These are phyloP conservation scores for Lasiodiplodia sp. DNA, from an alignment of 2,329 filamentous ascomycete genomes.

Conservation along the genomic window DNA sequence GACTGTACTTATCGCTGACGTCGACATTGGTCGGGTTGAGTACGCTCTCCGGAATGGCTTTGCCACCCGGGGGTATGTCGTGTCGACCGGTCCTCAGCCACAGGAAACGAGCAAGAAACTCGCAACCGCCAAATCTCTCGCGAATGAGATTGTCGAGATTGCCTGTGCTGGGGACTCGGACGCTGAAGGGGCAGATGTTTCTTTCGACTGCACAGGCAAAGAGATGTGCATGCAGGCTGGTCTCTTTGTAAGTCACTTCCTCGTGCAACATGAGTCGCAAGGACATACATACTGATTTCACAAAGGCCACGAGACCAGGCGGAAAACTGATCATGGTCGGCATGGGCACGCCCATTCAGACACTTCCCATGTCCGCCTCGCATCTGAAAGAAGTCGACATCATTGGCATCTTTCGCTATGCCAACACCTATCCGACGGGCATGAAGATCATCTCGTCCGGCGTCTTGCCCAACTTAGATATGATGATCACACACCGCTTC, in stretches of 20 bases:
- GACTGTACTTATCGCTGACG: constrained; percentile 50
- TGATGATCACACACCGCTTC: constrained; percentile 62
- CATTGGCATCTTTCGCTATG: constrained; percentile 65
- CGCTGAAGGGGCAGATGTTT: constrained; percentile 50
- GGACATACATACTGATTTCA: not conserved
- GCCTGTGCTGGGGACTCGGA: constrained; percentile 46
- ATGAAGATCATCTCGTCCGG: constrained; percentile 61
- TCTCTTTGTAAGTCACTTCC: constrained; percentile 46
- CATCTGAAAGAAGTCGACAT: constrained; percentile 64
- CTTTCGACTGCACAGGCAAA: constrained; percentile 53
- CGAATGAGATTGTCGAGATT: constrained; percentile 45
- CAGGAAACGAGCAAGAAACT: constrained; percentile 37
- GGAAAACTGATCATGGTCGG: constrained; percentile 63
- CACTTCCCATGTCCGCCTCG: constrained; percentile 61
- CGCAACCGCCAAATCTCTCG: constrained; percentile 44
- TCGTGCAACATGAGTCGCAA: too few species aligned
- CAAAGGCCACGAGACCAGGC: constrained; percentile 54
- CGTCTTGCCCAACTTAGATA: constrained; percentile 57
- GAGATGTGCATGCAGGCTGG: constrained; percentile 53
- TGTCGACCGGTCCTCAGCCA: constrained; percentile 32
- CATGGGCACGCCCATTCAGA: constrained; percentile 64
- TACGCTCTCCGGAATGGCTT: constrained; percentile 50
- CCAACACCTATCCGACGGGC: constrained; percentile 62
- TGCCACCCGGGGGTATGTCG: constrained; percentile 44
- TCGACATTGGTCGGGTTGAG: constrained; percentile 49